Evolutionary conservation across 164 flowering plant species (phyloP), one percentile per base, ranked within the genome.

Genomic region (Liquidambar formosana): DNA sequence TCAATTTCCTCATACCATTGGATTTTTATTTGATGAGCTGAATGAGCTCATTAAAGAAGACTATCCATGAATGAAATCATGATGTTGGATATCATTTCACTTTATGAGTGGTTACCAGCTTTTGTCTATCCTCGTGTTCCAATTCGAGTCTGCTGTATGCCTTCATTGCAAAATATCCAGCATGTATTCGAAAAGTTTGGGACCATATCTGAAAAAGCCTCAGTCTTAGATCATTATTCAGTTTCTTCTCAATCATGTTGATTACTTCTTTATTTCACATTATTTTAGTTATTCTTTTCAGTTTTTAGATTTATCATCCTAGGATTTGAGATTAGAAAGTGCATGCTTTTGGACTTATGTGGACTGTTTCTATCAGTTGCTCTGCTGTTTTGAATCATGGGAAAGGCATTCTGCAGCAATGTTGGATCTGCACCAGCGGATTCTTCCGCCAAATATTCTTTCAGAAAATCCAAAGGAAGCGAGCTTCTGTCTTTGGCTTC

Each of bases 401-500:
- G 67, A 75, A 46, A 59, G 38, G 79, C 92, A 76, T 73, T 79
- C 77, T 53, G 75, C 81, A 23, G 80, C 86, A 23, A 85, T 91
- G 94, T 74, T 70, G 28, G 80, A 84, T 78, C 75, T 89, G 57
- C 86, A 75, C 15, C 78, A 79, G 70, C 84, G 94, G 71, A 86
- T 89, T 80, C 86, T 89, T 76, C 89, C 91, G 58, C 87, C 92
- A 62, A 65, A 25, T 46, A 83, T 89, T 74, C 81, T 89, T 23
- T 82, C 86, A 53, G 88, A 81, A 69, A 66, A 74, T 70, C 86
- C 86, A 10, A 81, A 76, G 70, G 94, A 86, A 80, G 88, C 87
- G 66, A 92, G 89, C 11, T 84, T 87, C 68, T 87, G 90, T 63
- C 88, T 89, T 61, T 87, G 85, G 90, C 77, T 89, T 52, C 86